A percentile compares a stretch with the other conserved stretches of the same genome.
phyloP scores from a whole-genome alignment of 2,329 filamentous ascomycete species.

The Ceratocystis destructans region DNA sequence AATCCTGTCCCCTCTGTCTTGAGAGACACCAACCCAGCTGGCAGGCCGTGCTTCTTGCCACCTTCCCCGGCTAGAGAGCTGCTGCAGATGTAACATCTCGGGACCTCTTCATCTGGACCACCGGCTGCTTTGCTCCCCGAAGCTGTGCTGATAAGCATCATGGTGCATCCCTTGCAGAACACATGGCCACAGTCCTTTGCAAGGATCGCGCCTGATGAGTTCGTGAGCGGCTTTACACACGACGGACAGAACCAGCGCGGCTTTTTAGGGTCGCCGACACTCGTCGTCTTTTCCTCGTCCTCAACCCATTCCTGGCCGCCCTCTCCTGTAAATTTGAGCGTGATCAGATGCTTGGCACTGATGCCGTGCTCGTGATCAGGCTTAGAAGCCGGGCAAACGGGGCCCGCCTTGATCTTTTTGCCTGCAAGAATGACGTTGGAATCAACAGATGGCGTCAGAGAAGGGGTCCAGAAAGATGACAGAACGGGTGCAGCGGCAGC shows the following conservation, averaged over 20 bases:
- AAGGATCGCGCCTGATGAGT: constrained; percentile 68
- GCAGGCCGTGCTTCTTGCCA: constrained; percentile 31
- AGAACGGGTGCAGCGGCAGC: constrained; percentile 55
- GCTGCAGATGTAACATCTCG: constrained; percentile 73
- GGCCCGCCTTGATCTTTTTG: constrained; percentile 51
- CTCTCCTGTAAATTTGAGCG: constrained; percentile 64
- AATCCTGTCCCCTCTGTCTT: constrained; percentile 85
- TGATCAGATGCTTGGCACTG: constrained; percentile 63
- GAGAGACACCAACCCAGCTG: constrained; percentile 63
- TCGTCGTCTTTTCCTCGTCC: neutral
- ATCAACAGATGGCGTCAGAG: constrained; percentile 50
- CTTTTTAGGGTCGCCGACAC: constrained; percentile 26
- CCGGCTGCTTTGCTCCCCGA: constrained; percentile 27
- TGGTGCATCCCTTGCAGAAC: constrained; percentile 59
- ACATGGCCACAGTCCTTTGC: constrained; percentile 87
- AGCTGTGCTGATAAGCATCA: constrained; percentile 39
- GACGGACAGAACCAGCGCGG: constrained; percentile 53
- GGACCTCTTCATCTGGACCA: constrained; percentile 34
- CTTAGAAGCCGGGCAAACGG: constrained; percentile 63
- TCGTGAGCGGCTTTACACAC: constrained; percentile 70
- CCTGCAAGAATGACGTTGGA: constrained; percentile 39
- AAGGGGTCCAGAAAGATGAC: constrained; percentile 88
- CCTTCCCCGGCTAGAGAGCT: constrained; percentile 42
- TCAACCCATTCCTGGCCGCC: constrained; percentile 27
- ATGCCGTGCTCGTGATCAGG: constrained; percentile 55